Evolutionary conservation across 192 early-diverging fungal genomes (phyloP).

Genomic region (Linnemannia exigua): DNA sequence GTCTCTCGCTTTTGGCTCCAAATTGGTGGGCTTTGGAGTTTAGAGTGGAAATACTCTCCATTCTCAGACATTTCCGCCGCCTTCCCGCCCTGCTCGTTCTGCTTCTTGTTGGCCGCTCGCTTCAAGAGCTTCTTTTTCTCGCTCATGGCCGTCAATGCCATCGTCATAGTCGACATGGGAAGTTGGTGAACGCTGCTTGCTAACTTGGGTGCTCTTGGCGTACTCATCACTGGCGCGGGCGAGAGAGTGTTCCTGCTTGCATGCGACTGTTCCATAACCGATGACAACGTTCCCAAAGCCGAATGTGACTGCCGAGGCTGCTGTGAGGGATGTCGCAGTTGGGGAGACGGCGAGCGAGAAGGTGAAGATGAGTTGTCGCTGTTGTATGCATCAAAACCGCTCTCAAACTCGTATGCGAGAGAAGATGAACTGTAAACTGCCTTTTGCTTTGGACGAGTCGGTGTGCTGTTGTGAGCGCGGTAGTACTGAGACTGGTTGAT

Average conservation of each 20-base stretch:
- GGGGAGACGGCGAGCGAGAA: conserved; percentile 20
- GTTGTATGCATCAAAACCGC: conserved; percentile 21
- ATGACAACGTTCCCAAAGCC: background rate
- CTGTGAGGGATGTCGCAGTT: background rate
- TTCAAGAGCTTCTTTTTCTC: conserved; percentile 48
- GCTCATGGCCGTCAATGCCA: conserved; percentile 46
- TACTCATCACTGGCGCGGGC: background rate
- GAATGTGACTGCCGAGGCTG: background rate
- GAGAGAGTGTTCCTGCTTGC: background rate
- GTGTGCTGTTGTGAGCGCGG: background rate
- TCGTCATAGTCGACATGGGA: conserved; percentile 53
- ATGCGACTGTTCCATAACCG: background rate
- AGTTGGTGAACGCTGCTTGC: conserved; percentile 5
- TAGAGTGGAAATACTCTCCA: background rate
- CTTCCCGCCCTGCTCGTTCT: conserved; percentile 10
- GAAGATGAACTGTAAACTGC: background rate
- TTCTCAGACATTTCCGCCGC: background rate
- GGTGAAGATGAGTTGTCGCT: background rate
- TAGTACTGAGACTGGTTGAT: conserved; percentile 15
- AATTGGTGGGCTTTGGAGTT: conserved; percentile 18
- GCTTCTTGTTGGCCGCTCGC: conserved; percentile 13
- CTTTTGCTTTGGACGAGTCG: background rate
- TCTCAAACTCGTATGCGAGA: conserved; percentile 38
- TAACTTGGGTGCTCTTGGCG: background rate
- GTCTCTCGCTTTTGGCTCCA: conserved; percentile 30